Base-by-base conservation (phyloP, 1,284 basidiomycete species). In the Bjerkandera adusta region DNA sequence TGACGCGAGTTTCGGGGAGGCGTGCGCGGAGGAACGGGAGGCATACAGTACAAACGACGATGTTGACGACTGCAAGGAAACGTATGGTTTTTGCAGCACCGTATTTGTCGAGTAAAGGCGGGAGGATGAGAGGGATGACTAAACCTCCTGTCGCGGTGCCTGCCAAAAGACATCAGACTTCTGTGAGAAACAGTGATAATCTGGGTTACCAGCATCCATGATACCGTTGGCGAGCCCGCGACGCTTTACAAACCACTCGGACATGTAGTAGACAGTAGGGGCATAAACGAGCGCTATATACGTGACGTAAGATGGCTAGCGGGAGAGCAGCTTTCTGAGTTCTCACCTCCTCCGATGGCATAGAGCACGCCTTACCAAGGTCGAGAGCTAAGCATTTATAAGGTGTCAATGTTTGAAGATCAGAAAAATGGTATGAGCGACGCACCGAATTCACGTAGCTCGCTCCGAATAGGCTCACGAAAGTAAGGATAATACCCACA, bases 161-260 rank as follows among this genome's bases (percentile, higher is more conserved):
- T 64, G 35, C 3, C 15, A 20, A 5, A 26, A 36, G 7, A 25
- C 4, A 24, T 13, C 26, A 30, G 33, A 10, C 6, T 33, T 5
- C 15, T 13, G 6, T 22, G 1, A 18, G 8, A 7, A 13, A 20
- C 12, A 15, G 18, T 41, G n/a, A n/a, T 5, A 24, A 34, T 32
- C 1, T 1, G 6, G 13, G n/a, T 36, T 47, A 62, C 70, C 72
- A 8, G 71, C 69, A 39, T 69, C 68, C 18, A 73, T 62, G 27
- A 70, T 58, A 0, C 72, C 71, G 42, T 67, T 70, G 2, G 72
- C 72, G 11, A 71, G 55, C 0, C 72, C 72, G 16, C 70, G 53
- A 1, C 65, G 62, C 3, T 48, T 49, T 18, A 70, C 60, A 48
- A 74, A 75, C 73, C 72, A 75, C 47, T 73, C 71, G 1, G 66